phyloP scores from a whole-genome alignment of 1,284 basidiomycete genomes.

The Cutaneotrichosporon cyanovorans region DNA sequence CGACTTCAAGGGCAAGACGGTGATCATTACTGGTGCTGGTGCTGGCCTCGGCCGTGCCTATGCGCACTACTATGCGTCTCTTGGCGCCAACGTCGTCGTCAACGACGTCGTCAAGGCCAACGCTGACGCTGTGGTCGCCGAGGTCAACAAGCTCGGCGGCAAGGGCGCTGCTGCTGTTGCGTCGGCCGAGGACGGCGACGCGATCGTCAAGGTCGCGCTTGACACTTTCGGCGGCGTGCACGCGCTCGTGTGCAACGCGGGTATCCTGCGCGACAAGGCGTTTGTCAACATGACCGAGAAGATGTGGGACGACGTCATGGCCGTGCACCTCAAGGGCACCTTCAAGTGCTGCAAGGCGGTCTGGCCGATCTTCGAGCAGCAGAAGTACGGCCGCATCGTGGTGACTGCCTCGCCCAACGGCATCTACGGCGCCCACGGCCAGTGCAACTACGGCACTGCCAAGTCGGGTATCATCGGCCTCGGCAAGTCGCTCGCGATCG shows the following conservation, averaged over 20 bases:
- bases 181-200: conserved; percentile 79
- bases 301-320: conserved; percentile 90
- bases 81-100: conserved; percentile 93
- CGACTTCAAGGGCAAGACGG: conserved; percentile 81
- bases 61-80: conserved; percentile 78
- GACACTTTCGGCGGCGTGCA: conserved; percentile 86
- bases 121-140: conserved; percentile 75
- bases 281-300: conserved; percentile 82
- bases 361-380: conserved; percentile 95
- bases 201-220: conserved; percentile 77
- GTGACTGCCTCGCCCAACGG: conserved; percentile 90
- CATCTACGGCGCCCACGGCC: conserved; percentile 91
- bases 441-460: conserved; percentile 77
- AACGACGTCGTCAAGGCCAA: conserved; percentile 89
- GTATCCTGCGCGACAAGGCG: conserved; percentile 85
- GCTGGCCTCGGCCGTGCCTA: conserved; percentile 88
- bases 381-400: conserved; percentile 93
- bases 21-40: conserved; percentile 89
- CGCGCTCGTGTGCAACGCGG: conserved; percentile 87
- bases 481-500: conserved; percentile 80
- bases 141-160: conserved; percentile 79
- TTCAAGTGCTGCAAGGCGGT: conserved; percentile 84
- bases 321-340: conserved; percentile 67
- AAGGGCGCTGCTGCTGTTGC: conserved; percentile 77
- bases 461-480: conserved; percentile 91